Conservation (phyloP, 331 rosid genomes). For the Ulmus americana region DNA sequence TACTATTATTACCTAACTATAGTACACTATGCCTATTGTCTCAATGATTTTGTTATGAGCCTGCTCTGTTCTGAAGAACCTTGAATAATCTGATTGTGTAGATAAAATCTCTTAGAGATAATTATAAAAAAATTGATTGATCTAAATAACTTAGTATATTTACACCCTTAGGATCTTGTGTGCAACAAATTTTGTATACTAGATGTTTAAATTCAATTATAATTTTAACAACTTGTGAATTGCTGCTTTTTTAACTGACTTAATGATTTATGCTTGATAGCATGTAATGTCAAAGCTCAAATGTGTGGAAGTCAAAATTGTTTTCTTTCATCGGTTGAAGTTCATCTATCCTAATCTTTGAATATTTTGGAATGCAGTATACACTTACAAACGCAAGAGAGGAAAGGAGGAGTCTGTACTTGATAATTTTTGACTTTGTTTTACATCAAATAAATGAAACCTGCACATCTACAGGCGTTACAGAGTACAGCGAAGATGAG, state of each 20-base stretch:
- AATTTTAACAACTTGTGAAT: neutral
- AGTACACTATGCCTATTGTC: neutral
- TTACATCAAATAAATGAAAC: slow-evolving; percentile 79
- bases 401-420: slow-evolving; percentile 78
- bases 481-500: slow-evolving; percentile 76
- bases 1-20: neutral
- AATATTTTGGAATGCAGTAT: slow-evolving; percentile 58
- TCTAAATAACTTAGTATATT: neutral
- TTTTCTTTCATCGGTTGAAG: slow-evolving; percentile 10
- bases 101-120: neutral
- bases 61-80: slow-evolving; percentile 6
- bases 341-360: slow-evolving; percentile 8
- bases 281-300: neutral
- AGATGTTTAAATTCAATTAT: neutral
- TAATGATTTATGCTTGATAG: neutral
- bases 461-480: slow-evolving; percentile 56
- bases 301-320: neutral
- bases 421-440: slow-evolving; percentile 86
- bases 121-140: neutral
- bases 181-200: neutral
- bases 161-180: neutral
- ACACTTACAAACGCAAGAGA: slow-evolving; percentile 82
- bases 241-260: neutral
- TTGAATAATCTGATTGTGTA: slow-evolving; percentile 10
- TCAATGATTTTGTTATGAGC: neutral